Evolutionary conservation across 306 rosid species (phyloP), one percentile per base, ranked within the genome.

Genomic region (Pachyrhizus erosus): DNA sequence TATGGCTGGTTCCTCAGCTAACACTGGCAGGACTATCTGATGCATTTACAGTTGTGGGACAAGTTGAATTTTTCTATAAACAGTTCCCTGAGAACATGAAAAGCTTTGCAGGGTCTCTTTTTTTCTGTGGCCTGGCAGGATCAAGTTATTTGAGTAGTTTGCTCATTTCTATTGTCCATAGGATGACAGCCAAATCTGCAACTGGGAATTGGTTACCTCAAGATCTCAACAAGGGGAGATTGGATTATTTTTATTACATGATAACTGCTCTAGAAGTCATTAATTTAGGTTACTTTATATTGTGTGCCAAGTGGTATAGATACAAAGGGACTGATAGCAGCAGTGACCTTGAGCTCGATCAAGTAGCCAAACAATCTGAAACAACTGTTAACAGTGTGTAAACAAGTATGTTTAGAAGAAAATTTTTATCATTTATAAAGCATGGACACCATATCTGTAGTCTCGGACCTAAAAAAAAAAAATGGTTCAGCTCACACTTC

Each of bases 51-150:
- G 26, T 85, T 26, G 82, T 95, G 1, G 97, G 94, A 21, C 91
- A 90, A 81, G 84, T 89, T 40, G 98, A 95, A 7, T 89, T 95
- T 80, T 93, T 89, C 90, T 91, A 93, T 84, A 95, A 93, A 84
- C 98, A 95, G 45, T 90, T 95, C 23, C 98, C 98, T 3, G 96
- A 95, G 87, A 93, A 95, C 77, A 95, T 95, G 98, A 89, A 97
- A 84, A 95, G 98, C 87, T 75, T 95, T 64, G 98, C 86, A 13
- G 97, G 96, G 52, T 86, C 98, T 23, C 61, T 95, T 0, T 90
- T 62, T 70, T 90, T 65, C 31, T 95, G 97, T 71, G 80, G 86
- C 5, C 1, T 85, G 0, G 85, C 88, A 11, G 51, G 79, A 27
- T 85, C 94, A 2, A 90, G 73, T 37, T 90, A 86, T 78, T 21